phyloP scores from a whole-genome alignment of 495 filamentous ascomycete genomes.

The Neurospora discreta region DNA sequence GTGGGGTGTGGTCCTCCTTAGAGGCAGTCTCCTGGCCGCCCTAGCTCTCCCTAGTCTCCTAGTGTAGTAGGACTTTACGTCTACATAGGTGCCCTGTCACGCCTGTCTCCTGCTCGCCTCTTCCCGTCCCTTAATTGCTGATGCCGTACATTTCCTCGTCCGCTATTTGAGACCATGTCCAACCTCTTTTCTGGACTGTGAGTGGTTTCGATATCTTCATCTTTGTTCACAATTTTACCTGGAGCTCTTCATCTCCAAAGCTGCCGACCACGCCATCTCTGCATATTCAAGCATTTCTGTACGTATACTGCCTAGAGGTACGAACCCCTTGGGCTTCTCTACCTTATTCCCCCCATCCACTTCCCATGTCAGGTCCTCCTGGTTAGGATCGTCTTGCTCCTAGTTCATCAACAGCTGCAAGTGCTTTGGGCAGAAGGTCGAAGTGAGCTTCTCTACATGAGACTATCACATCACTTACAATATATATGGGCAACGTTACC shows the following conservation, averaged over 20 bases:
- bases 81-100: not conserved
- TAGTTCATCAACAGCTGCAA: not conserved
- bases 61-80: not conserved
- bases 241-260: not conserved
- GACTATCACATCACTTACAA: not conserved
- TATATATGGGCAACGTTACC: not conserved
- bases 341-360: not conserved
- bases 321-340: not conserved
- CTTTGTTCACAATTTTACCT: not conserved
- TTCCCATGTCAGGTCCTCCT: not conserved
- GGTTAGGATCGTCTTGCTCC: not conserved
- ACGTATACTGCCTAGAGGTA: not conserved
- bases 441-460: not conserved
- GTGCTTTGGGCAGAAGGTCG: not conserved
- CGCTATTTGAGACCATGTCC: conserved; percentile 43
- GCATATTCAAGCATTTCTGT: not conserved
- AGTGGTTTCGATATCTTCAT: conserved; percentile 25
- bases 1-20: not conserved
- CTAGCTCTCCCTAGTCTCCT: not conserved
- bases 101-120: conserved; percentile 1
- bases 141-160: not conserved
- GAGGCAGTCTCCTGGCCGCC: not conserved
- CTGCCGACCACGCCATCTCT: not conserved
- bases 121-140: not conserved
- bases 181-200: conserved; percentile 75